Evolutionary conservation across 139 green algal species (phyloP).

Genomic region (Chlamydomonas urium): DNA sequence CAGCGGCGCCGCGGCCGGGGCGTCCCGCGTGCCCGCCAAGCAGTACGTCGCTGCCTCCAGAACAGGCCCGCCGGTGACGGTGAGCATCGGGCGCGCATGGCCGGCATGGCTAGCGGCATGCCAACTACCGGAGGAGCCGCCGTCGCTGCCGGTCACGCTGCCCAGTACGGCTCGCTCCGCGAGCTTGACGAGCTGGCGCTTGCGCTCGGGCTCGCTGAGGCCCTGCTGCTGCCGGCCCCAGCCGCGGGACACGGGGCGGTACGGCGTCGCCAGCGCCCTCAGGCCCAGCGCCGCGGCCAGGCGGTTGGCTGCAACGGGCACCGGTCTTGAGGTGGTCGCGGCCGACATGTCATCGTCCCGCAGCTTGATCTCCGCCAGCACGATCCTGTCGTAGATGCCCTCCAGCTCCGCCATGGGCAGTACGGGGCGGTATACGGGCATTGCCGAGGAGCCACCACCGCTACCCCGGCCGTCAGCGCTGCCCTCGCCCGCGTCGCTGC

Average conservation of each 20-base stretch:
- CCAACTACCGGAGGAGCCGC: constrained; percentile 51
- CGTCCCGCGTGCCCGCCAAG: constrained; percentile 34
- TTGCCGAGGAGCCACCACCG: neutral
- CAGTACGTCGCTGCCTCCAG: constrained; percentile 8
- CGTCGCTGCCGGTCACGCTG: constrained; percentile 1
- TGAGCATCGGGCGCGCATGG: constrained; percentile 78
- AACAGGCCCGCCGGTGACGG: constrained; percentile 44
- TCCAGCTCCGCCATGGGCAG: constrained; percentile 66
- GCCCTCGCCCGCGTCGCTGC: too few relatives aligned
- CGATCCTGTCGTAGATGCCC: constrained; percentile 77
- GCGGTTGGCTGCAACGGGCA: too few relatives aligned
- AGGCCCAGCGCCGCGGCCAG: constrained; percentile 68
- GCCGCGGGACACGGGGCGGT: constrained; percentile 16
- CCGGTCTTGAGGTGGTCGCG: too few relatives aligned
- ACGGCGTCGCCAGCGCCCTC: constrained; percentile 41
- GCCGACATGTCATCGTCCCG: neutral
- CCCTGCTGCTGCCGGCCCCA: constrained; percentile 15
- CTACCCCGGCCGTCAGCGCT: too few relatives aligned
- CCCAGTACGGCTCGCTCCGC: constrained; percentile 36
- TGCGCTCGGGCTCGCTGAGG: constrained; percentile 33
- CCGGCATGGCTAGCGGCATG: constrained; percentile 68
- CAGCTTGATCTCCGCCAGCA: constrained; percentile 26
- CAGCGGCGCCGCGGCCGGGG: constrained; percentile 41
- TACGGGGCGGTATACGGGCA: constrained; percentile 40
- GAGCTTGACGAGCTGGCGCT: constrained; percentile 39